Evolutionary conservation across 495 filamentous ascomycete genomes (phyloP).

Genomic region (Lentithecium fluviatile): DNA sequence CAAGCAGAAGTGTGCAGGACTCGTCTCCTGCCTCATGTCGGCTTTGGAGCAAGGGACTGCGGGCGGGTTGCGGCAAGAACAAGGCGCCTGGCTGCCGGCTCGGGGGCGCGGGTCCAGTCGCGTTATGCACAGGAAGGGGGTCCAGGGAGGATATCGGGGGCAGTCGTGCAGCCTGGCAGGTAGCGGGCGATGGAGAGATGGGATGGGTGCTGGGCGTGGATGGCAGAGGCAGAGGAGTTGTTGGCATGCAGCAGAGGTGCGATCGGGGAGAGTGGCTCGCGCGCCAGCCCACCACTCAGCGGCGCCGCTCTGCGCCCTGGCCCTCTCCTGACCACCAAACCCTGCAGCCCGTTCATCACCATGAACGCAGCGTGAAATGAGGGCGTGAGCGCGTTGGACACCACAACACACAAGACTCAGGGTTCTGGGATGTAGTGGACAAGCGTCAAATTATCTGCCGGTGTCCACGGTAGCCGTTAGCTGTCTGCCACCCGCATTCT

Average conservation of each 20-base stretch:
- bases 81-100: conserved; percentile 16
- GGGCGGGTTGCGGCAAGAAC: conserved; percentile 3
- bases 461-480: too few relatives aligned
- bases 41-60: conserved; percentile 15
- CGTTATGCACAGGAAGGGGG: conserved; percentile 2
- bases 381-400: too few relatives aligned
- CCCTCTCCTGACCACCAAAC: background rate
- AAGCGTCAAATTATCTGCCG: too few relatives aligned
- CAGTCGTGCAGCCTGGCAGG: background rate
- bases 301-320: background rate
- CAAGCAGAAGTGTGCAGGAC: conserved; percentile 29
- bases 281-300: conserved; percentile 1
- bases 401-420: too few relatives aligned
- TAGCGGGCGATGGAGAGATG: background rate
- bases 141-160: background rate
- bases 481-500: too few relatives aligned
- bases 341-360: background rate
- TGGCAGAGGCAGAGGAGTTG: background rate
- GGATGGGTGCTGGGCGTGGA: too few relatives aligned
- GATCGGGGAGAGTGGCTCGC: too few relatives aligned
- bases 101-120: conserved; percentile 7
- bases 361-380: too few relatives aligned
- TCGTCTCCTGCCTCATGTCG: conserved; percentile 33
- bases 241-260: background rate
- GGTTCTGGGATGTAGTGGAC: too few relatives aligned